Base-by-base conservation (phyloP, 2,329 filamentous ascomycete species). In the Coniosporium tulheliwenetii region DNA sequence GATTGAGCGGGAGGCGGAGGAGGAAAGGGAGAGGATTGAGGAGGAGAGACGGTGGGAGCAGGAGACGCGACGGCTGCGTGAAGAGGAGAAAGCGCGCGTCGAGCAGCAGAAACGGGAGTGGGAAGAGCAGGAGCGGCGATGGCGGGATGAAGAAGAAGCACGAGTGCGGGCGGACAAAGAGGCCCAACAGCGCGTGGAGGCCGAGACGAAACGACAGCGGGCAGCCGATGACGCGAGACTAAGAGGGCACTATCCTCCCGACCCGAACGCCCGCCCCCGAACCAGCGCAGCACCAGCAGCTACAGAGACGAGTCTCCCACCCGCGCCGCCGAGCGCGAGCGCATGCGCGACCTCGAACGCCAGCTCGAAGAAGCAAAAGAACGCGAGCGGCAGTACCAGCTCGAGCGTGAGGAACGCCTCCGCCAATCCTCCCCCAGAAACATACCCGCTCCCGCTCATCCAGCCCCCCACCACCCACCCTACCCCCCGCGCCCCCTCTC, bases 181-280 rank as follows among this genome's bases (percentile, higher is more conserved):
- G 47, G 75, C 78, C 2, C 79, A 86, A 51, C 72, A 74, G 9
- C 71, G 70, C 34, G 58, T 86, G 30, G 73, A 75, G 38, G 69
- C 79, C 43, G 81, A 89, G 53, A 73, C 81, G 38, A 69, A 69
- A 50, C 69, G 73, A 43, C 68, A 74, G 42, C 70, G 75, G 45
- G 69, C 66, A 16, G 66, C 65, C 45, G 79, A 74, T 52, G 79
- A 86, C 50, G 69, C 71, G 32, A 75, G 79, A 45, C 67, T 94
- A 15, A 80, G 79, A 44, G 86, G 86, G 2, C 86, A 94, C 54
- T 93, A 94, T 56, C 81, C 85, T 56, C 77, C 79, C 14, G 79
- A 85, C 48, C 77, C 82, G 54, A 58, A 52, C 8, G 51, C 48
- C 39, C 19, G 19, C 42, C 57, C 50, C 35, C 56, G 49, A 39